Percentiles rank a stretch among this genome's conserved stretches.
Conservation (phyloP, 176 grass and related monocot species). For the Aegilops longissima region DNA sequence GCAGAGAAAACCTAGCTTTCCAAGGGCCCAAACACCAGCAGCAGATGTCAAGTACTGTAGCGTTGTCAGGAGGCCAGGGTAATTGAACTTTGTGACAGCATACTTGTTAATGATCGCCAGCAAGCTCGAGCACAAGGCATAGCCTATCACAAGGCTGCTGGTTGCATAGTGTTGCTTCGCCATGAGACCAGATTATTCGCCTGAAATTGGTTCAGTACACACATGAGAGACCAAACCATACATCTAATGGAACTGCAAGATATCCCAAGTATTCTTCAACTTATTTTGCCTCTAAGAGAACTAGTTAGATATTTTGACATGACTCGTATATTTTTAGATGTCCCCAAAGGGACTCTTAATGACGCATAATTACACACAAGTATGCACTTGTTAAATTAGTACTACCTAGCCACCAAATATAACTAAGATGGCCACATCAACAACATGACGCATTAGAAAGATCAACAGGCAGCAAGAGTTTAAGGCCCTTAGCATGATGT, state of each 20-base stretch:
- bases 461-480: not conserved
- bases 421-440: not conserved
- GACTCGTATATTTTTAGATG: too few relatives aligned
- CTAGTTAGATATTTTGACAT: not conserved
- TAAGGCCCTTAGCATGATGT: not conserved
- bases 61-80: conserved; percentile 72
- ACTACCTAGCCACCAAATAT: not conserved
- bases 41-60: conserved; percentile 75
- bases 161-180: conserved; percentile 61
- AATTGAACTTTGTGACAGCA: conserved; percentile 77
- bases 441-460: not conserved
- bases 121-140: conserved; percentile 81
- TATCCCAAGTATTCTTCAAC: not conserved
- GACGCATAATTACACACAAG: not conserved
- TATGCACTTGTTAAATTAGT: not conserved
- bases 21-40: conserved; percentile 67
- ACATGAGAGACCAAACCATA: not conserved
- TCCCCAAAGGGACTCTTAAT: too few relatives aligned
- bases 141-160: conserved; percentile 72
- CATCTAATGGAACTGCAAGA: not conserved
- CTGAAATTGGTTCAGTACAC: conserved; percentile 31
- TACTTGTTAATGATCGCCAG: conserved; percentile 92
- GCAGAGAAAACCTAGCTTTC: conserved; percentile 65
- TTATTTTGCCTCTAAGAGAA: not conserved
- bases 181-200: conserved; percentile 41